phyloP scores from a whole-genome alignment of 805 yeast species.

The Kazachstania bromeliacearum region DNA sequence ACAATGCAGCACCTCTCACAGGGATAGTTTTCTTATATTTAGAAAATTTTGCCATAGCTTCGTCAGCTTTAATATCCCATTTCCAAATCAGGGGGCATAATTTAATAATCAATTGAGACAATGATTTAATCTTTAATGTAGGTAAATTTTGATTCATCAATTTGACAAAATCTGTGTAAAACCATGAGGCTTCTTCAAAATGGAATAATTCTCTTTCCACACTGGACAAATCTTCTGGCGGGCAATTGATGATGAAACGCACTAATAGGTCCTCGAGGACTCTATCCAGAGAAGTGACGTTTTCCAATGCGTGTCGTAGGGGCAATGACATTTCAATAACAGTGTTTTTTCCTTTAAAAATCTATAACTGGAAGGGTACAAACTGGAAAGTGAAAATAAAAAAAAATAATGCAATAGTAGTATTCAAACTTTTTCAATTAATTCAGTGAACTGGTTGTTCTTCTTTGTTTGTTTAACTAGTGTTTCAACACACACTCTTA shows the following conservation, averaged over 20 bases:
- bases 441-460: too few relatives aligned
- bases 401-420: too few relatives aligned
- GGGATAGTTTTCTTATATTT: conserved; percentile 85
- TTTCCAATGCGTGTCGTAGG: conserved; percentile 44
- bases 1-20: conserved; percentile 88
- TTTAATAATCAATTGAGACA: conserved; percentile 57
- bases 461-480: too few relatives aligned
- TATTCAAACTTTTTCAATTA: too few relatives aligned
- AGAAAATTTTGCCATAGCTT: conserved; percentile 70
- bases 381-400: too few relatives aligned
- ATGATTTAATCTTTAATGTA: conserved; percentile 61
- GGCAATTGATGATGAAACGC: conserved; percentile 84
- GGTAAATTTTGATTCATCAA: conserved; percentile 70
- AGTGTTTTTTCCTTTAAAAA: too few relatives aligned
- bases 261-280: conserved; percentile 80
- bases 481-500: too few relatives aligned
- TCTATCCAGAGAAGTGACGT: conserved; percentile 54
- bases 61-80: conserved; percentile 70
- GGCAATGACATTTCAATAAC: conserved; percentile 46
- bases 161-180: conserved; percentile 76
- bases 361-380: too few relatives aligned
- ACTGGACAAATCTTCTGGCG: conserved; percentile 73
- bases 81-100: conserved; percentile 71
- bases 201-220: conserved; percentile 73
- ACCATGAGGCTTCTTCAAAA: conserved; percentile 98